Conservation (phyloP, 2,329 filamentous ascomycete species). For the Sporothrix euskadiensis region DNA sequence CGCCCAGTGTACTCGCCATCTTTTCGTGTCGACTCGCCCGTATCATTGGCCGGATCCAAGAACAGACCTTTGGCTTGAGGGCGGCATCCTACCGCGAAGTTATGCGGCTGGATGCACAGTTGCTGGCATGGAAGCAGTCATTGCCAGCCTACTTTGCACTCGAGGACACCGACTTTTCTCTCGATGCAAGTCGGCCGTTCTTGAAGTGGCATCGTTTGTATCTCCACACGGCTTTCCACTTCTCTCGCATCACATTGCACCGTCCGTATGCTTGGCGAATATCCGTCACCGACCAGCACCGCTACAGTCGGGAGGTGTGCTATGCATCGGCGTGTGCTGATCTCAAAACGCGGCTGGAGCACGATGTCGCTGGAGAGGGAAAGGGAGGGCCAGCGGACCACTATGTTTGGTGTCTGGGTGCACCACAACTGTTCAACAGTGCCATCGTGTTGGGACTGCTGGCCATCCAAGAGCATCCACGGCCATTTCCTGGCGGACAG, state of each 20-base stretch:
- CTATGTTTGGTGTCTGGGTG: slow-evolving; percentile 40
- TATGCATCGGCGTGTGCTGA: slow-evolving; percentile 46
- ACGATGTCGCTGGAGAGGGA: slow-evolving; percentile 36
- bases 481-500: slow-evolving; percentile 30
- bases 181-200: slow-evolving; percentile 38
- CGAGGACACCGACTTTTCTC: slow-evolving; percentile 38
- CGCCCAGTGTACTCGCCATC: slow-evolving; percentile 39
- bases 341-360: slow-evolving; percentile 41
- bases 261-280: slow-evolving; percentile 44
- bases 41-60: slow-evolving; percentile 45
- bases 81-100: slow-evolving; percentile 43
- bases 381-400: slow-evolving; percentile 38
- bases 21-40: slow-evolving; percentile 40
- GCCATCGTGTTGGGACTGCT: slow-evolving; percentile 44
- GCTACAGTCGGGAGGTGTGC: slow-evolving; percentile 44
- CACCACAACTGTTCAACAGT: slow-evolving; percentile 47
- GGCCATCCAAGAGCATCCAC: slow-evolving; percentile 41
- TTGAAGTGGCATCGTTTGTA: slow-evolving; percentile 44
- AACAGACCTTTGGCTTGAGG: slow-evolving; percentile 43
- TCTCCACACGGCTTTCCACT: slow-evolving; percentile 45
- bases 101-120: slow-evolving; percentile 40
- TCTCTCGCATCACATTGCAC: slow-evolving; percentile 45
- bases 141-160: slow-evolving; percentile 42
- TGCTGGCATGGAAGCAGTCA: slow-evolving; percentile 39
- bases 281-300: slow-evolving; percentile 45